phyloP scores from a whole-genome alignment of 768 basidiomycete species.

The Naganishia antarctica region DNA sequence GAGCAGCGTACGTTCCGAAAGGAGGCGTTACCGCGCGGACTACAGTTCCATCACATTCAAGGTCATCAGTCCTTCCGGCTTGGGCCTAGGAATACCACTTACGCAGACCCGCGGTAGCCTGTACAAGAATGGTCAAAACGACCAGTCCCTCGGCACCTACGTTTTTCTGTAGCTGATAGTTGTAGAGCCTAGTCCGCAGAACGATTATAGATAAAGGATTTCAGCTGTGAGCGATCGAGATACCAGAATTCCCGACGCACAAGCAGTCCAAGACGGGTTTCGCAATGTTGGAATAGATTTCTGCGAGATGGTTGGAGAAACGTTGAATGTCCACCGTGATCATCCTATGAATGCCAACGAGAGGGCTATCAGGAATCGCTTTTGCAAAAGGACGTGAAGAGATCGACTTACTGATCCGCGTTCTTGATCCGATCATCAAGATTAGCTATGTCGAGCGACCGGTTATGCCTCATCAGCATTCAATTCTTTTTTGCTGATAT shows the following conservation, averaged over 20 bases:
- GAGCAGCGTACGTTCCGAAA: slow-evolving; percentile 83
- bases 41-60: slow-evolving; percentile 44
- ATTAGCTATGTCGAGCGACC: too few species aligned
- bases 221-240: neutral
- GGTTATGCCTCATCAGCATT: slow-evolving; percentile 2
- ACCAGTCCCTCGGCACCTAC: slow-evolving; percentile 90
- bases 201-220: slow-evolving; percentile 1
- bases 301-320: slow-evolving; percentile 82
- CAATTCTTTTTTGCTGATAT: too few species aligned
- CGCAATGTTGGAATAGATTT: slow-evolving; percentile 84
- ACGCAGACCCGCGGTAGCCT: slow-evolving; percentile 76
- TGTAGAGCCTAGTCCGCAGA: slow-evolving; percentile 65
- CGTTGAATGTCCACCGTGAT: slow-evolving; percentile 92
- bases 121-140: slow-evolving; percentile 74
- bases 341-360: too few species aligned
- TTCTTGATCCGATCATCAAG: slow-evolving; percentile 94
- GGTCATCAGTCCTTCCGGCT: neutral
- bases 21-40: slow-evolving; percentile 85
- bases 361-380: too few species aligned
- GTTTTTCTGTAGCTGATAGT: slow-evolving; percentile 87
- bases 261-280: slow-evolving; percentile 76
- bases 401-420: slow-evolving; percentile 68
- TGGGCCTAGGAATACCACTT: slow-evolving; percentile 41
- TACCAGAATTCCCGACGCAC: slow-evolving; percentile 32
- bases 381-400: neutral